Evolutionary conservation across 257 asterid species (phyloP), one percentile per base, ranked within the genome.

Genomic region (Solanum lycopersicoides): DNA sequence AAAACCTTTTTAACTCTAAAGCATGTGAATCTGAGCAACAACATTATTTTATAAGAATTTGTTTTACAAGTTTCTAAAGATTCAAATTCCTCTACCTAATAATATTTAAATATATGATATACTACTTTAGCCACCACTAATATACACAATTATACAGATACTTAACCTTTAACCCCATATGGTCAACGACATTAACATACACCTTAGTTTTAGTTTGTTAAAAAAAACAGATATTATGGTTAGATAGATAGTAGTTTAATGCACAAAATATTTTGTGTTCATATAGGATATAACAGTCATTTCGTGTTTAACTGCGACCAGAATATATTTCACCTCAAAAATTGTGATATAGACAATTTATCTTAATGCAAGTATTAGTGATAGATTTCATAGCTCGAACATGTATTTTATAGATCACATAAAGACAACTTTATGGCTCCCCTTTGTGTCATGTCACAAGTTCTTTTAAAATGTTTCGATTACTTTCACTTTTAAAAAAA

Each of bases 351-450:
- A 0, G 25, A 56, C n/a, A 56, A 7, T 56, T 56, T 56, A 18
- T 1, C 6, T 56, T 8, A 20, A 59, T 59, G 1, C 65, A 56
- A 20, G 28, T 23, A 59, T 3, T 21, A 59, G 12, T 20, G 66
- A 20, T 3, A 1, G 6, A 59, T 59, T 59, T 0, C 28, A 59
- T 20, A 3, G 18, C 11, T 12, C 39, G 10, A 28, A 30, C 23
- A 13, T 14, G 0, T n/a, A 12, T n/a, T 1, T 0, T 65, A 65
- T n/a, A n/a, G 1, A 2, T 65, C 16, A n/a, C 3, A 69, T 3
- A 14, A 0, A 69, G 12, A 30, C 0, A 32, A 69, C 7, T 30
- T 69, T 28, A 18, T 0, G 28, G 13, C 12, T 59, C 68, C 0
- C n/a, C 68, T 30, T 75, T 12, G 5, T 7, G 14, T 11, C 37